Base-by-base conservation (phyloP, 2,329 filamentous ascomycete species). In the Ramichloridium luteum region DNA sequence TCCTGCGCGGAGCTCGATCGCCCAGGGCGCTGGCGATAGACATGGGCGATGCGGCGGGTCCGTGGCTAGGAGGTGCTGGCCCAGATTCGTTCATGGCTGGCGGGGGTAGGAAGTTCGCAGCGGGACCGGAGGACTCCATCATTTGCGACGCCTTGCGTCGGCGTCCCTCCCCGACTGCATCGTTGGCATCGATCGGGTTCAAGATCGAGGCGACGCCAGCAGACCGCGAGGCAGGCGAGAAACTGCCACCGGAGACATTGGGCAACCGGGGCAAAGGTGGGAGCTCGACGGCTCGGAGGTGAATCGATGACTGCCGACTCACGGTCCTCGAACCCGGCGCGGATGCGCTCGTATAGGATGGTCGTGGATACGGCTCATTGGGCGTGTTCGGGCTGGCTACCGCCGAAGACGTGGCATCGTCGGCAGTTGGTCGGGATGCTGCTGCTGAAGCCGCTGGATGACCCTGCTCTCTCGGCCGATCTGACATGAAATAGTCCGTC, bases 151-250 rank as follows among this genome's bases (percentile, higher is more conserved):
- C 56, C 39, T 59, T 64, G 6, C 60, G 56, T 38, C 60, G 51
- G 27, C 55, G 48, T 36, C 44, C 42, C 6, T 49, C 43, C 26
- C 49, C 48, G 22, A 51, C 48, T 2, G 48, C 43, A 12, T 61
- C 58, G n/a, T n/a, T n/a, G 10, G 47, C 44, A 32, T 56, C 52
- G 3, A 46, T 27, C 8, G 61, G 60, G 33, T 66, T 67, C 27
- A 67, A 46, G 12, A 67, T 64, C 1, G 60, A 62, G 13, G 60
- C 58, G 14, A 66, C 52, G 6, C 59, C 60, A 9, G 59, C 47
- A 3, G 58, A 50, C 31, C 59, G 51, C 16, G 52, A 39, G 30
- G 46, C 37, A 25, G 45, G 39, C 22, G 46, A 38, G 12, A 45
- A 46, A 27, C 38, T 44, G 5, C 39, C 44, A 30, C 32, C 38